Evolutionary conservation across 1,284 basidiomycete species (phyloP), one percentile per base, ranked within the genome.

Genomic region (Melanopsichium pennsylvanicum): DNA sequence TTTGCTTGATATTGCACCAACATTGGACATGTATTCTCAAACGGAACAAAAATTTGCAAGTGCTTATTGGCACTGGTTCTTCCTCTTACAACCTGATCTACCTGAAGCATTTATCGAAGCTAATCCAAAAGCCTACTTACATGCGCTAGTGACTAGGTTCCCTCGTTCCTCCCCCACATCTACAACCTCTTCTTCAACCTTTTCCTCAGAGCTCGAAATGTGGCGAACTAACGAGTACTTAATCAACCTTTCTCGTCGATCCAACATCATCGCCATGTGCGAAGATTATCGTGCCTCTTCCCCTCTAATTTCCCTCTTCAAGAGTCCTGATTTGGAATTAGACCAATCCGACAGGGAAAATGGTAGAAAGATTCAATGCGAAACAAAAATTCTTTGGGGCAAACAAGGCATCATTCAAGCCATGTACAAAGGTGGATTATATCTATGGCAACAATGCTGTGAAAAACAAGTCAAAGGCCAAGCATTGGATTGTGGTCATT

Each of bases 261-360:
- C 26, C 31, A 42, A 16, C 5, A 33, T 58, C 21, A 21, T 34
- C 1, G 72, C 76, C 13, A 72, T 59, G 47, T 82, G 82, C 58
- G 82, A 83, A 66, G 82, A 83, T 61, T 83, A 83, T 56, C 76
- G 82, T 3, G 81, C 82, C 0, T 76, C 81, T 10, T 76, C 78
- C 9, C 76, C 75, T 8, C n/a, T 18, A n/a, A n/a, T n/a, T n/a
- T n/a, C n/a, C n/a, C n/a, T n/a, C n/a, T n/a, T n/a, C n/a, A n/a
- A n/a, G n/a, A 71, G 63, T 5, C 76, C 79, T 21, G 82, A 83
- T 42, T 71, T 82, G 3, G 63, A 72, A 3, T 79, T 81, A 19
- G 82, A 83, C 47, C 60, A 74, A 15, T 42, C 44, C n/a, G 75
- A 79, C 37, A 64, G 68, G 2, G 41, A 60, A 13, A 40, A 55